Evolutionary conservation across 2,329 filamentous ascomycete species (phyloP), one percentile per base, ranked within the genome.

Genomic region (Salinomyces thailandicus): DNA sequence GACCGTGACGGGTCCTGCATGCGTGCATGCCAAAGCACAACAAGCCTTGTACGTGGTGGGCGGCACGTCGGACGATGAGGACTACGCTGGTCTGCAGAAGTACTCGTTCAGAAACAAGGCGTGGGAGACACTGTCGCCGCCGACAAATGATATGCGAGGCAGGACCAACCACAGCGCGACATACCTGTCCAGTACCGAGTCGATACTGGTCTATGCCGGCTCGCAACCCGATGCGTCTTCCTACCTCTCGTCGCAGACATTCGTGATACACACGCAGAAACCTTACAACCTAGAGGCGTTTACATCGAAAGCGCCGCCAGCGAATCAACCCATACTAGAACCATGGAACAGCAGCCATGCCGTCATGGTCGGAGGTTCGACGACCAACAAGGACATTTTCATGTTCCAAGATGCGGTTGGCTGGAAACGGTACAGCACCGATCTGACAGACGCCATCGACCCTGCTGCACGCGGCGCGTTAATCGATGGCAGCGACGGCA

Each of bases 141-240:
- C 60, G 12, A 63, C 64, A 19, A 57, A 61, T 22, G 73, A 79
- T 31, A 72, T 81, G 32, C 70, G 81, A 53, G 75, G 85, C 51
- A 77, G 85, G 39, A 66, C 76, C 40, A 74, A 79, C 48, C 89
- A 96, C 58, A 79, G 75, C 46, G 81, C 81, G 9, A 71, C 75
- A 13, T 95, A 86, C 55, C 66, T 96, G 36, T 71, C 77, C 43
- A 70, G 71, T 15, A 73, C 76, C 12, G 71, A 84, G 37, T 72
- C 75, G 3, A 82, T 96, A 37, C 62, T 95, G 16, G 70, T 94
- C 17, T 95, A 87, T 55, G 83, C 79, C 19, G 89, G 89, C 31
- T 76, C 71, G 12, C 75, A 79, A 49, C 73, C 78, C 47, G 75
- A 74, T 17, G 63, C 62, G 27, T 55, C 61, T 20, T 59, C 63